phyloP scores from a whole-genome alignment of 2,329 filamentous ascomycete species.

The Ascochyta viciae-villosae region DNA sequence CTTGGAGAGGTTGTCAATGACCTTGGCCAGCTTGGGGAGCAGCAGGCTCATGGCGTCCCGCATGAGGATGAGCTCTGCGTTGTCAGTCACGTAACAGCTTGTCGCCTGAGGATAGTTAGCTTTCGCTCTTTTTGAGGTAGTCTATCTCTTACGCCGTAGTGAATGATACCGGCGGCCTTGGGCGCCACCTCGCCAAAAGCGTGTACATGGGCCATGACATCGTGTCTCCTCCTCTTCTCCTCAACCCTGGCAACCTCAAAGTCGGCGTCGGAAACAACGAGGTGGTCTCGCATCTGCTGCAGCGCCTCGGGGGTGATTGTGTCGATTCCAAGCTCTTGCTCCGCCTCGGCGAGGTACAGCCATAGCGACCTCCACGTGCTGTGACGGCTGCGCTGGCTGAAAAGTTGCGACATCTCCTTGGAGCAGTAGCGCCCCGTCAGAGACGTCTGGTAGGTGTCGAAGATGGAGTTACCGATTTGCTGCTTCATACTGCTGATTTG shows the following conservation, averaged over 20 bases:
- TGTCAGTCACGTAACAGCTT: conserved; percentile 39
- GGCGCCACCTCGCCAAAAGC: conserved; percentile 77
- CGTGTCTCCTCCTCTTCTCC: conserved; percentile 66
- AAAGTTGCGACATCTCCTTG: conserved; percentile 67
- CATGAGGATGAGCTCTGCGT: conserved; percentile 66
- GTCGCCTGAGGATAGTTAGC: conserved; percentile 68
- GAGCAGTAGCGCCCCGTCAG: conserved; percentile 69
- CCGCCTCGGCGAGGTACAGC: conserved; percentile 81
- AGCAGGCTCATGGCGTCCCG: conserved; percentile 78
- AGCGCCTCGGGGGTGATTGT: conserved; percentile 70
- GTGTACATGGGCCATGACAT: conserved; percentile 73
- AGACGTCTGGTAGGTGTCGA: conserved; percentile 39
- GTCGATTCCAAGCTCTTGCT: conserved; percentile 79
- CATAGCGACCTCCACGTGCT: conserved; percentile 86
- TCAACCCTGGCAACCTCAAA: conserved; percentile 57
- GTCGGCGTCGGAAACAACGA: conserved; percentile 56
- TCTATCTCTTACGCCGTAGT: conserved; percentile 65
- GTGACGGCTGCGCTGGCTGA: conserved; percentile 76
- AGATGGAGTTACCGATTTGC: conserved; percentile 28
- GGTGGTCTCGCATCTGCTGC: conserved; percentile 54
- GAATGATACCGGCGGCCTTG: conserved; percentile 82
- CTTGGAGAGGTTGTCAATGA: conserved; percentile 74
- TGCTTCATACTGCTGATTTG: conserved; percentile 32
- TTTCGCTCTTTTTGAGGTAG: conserved; percentile 17
- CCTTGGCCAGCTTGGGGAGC: conserved; percentile 77